Evolutionary conservation across 208 protist genomes (phyloP), one percentile per base, ranked within the genome.

Genomic region (Leishmania turanica): DNA sequence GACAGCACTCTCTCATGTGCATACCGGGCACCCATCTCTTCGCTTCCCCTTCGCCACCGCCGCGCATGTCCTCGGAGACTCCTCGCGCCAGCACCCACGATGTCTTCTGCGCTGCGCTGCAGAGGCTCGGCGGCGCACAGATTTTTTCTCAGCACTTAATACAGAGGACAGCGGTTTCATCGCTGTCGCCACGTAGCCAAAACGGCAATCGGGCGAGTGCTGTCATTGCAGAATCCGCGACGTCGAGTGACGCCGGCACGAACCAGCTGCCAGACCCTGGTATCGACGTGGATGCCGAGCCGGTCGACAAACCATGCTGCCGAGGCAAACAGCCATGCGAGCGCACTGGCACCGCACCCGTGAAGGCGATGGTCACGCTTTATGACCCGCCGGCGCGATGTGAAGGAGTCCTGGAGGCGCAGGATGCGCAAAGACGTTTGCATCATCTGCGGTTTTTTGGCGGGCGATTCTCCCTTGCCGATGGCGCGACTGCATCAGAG

Each of bases 61-160:
- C 42, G 42, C 24, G 42, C 21, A 77, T 64, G 47, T n/a, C 72
- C 40, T 58, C 56, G 3, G 42, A 53, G 45, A 62, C 72, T 47
- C 51, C 72, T 62, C 69, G 37, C 40, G 75, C 56, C 51, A 84
- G 80, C 75, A 80, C 80, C 7, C 80, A 84, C 42, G 54, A 31
- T 45, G 13, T 37, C 1, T 84, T 84, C 54, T 84, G 80, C 62
- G 68, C 47, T 37, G 45, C 78, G 54, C 45, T 84, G 51, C 75
- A 69, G 51, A 45, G 31, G 0, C 66, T 84, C 2, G 54, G n/a
- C 34, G 54, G 42, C 1, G 56, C 54, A 17, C 19, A 47, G 3
- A 62, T 76, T 27, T 58, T 58, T 31, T 9, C 72, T 42, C 34
- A 56, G 47, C 21, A 21, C 34, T 9, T 5, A 21, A 40, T 51